A percentile compares a stretch with the other conserved stretches of the same genome.
phyloP scores from a whole-genome alignment of 495 filamentous ascomycete genomes.

The Tetracladium setigerum region DNA sequence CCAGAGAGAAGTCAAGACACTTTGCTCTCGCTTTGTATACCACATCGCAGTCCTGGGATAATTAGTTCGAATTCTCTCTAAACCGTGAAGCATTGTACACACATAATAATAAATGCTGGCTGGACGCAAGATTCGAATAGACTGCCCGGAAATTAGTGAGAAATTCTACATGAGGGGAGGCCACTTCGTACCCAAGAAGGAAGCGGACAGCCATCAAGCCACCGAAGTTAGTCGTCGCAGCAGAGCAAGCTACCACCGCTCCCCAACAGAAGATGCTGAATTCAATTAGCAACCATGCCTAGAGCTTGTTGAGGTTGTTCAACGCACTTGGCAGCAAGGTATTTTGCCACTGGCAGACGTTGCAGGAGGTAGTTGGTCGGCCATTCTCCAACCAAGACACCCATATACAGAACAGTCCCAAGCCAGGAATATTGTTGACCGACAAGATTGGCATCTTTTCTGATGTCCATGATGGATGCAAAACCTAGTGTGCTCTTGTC shows the following conservation, averaged over 20 bases:
- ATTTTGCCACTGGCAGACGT: conserved; percentile 49
- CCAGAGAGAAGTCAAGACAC: conserved; percentile 6
- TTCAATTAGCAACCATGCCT: neutral
- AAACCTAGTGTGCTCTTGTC: conserved; percentile 44
- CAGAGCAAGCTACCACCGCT: conserved; percentile 48
- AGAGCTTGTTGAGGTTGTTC: conserved; percentile 13
- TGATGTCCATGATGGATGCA: conserved; percentile 46
- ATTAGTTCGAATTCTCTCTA: neutral
- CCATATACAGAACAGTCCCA: conserved; percentile 52
- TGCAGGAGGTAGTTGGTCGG: conserved; percentile 49
- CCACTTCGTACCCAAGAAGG: conserved; percentile 37
- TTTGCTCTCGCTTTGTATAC: conserved; percentile 11
- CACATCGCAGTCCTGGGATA: conserved; percentile 7
- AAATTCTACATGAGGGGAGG: too few relatives aligned
- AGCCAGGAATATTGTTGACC: conserved; percentile 48
- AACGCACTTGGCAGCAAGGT: conserved; percentile 39
- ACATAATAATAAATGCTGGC: conserved; percentile 16
- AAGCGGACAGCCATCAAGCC: conserved; percentile 45
- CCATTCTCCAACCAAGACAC: conserved; percentile 40
- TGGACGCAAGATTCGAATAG: conserved; percentile 11
- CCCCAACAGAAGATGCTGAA: conserved; percentile 52
- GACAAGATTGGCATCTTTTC: conserved; percentile 34
- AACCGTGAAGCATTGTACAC: neutral
- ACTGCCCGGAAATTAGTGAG: neutral
- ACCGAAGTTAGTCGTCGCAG: conserved; percentile 42